Evolutionary conservation across 495 filamentous ascomycete genomes (phyloP), one percentile per base, ranked within the genome.

Genomic region (Podospora fimiseda): DNA sequence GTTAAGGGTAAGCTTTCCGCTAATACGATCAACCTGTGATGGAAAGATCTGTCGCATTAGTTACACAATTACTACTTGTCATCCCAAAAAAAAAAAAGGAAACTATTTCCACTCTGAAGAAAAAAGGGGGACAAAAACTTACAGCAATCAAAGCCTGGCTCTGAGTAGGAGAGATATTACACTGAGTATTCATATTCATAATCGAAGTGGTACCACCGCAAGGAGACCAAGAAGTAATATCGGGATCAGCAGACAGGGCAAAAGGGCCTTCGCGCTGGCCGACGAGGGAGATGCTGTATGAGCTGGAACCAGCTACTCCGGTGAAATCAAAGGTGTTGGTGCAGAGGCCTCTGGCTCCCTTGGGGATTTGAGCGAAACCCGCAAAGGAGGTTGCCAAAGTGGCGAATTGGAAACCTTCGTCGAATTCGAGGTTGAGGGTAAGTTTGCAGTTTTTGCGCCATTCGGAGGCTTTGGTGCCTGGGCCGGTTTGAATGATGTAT

Each of bases 121-220:
- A 18, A 21, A 15, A 40, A 2, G 1, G 27, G 6, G 23, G 20
- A 6, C 18, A 21, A 39, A 38, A 40, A 19, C 59, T 24, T 50
- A 61, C 59, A 9, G 59, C 59, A 53, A 61, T 61, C 1, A 61
- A 50, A 2, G 59, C 59, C 36, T 48, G 44, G 9, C 47, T 18
- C 44, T 47, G 48, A 16, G 59, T 61, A 1, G 59, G 59, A 14
- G 52, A 58, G 48, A 61, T 61, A 49, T 61, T 61, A 52, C 59
- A 61, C 59, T 61, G 59, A 2, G 59, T 61, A 49, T 61, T 61
- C 59, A 61, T 58, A 50, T 61, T 61, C 51, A 58, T 58, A 49
- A 38, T 33, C 6, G 27, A 33, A 33, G 27, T 49, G 21, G 55
- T 58, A 20, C 59, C 59, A 44, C 59, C 59, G 52, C 59, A 61